These are phyloP conservation scores for Axilococcus clingmanii DNA, from an alignment of 139 green algal species.

Conservation along the genomic window DNA sequence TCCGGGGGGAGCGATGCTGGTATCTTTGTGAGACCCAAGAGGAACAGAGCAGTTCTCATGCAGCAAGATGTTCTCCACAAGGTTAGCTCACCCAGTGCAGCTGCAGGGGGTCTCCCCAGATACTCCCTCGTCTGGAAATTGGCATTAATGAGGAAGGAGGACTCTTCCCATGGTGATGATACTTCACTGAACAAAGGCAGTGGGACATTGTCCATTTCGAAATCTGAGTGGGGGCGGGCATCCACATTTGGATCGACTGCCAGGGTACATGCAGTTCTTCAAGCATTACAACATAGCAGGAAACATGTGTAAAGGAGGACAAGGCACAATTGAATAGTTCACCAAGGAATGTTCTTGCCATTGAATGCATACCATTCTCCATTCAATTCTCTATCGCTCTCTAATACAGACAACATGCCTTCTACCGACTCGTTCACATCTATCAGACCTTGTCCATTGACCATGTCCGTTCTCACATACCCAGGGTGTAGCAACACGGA, in stretches of 20 bases:
- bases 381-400: constrained; percentile 13
- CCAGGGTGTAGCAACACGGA: constrained; percentile 34
- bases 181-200: background rate
- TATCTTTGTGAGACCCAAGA: constrained; percentile 54
- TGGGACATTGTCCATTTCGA: constrained; percentile 15
- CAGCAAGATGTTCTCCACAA: constrained; percentile 59
- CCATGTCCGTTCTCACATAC: constrained; percentile 26
- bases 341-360: constrained; percentile 19
- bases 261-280: constrained; percentile 25
- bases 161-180: background rate
- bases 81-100: constrained; percentile 28
- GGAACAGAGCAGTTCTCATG: constrained; percentile 31
- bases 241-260: constrained; percentile 38
- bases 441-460: constrained; percentile 18
- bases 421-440: constrained; percentile 15
- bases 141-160: constrained; percentile 29
- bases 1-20: constrained; percentile 37
- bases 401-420: constrained; percentile 26
- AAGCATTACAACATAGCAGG: constrained; percentile 7
- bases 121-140: constrained; percentile 64
- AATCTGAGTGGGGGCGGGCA: constrained; percentile 38
- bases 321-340: background rate
- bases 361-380: constrained; percentile 15
- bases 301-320: background rate
- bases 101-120: constrained; percentile 24